Evolutionary conservation across 768 basidiomycete genomes (phyloP), one percentile per base, ranked within the genome.

Genomic region (Suillus spraguei): DNA sequence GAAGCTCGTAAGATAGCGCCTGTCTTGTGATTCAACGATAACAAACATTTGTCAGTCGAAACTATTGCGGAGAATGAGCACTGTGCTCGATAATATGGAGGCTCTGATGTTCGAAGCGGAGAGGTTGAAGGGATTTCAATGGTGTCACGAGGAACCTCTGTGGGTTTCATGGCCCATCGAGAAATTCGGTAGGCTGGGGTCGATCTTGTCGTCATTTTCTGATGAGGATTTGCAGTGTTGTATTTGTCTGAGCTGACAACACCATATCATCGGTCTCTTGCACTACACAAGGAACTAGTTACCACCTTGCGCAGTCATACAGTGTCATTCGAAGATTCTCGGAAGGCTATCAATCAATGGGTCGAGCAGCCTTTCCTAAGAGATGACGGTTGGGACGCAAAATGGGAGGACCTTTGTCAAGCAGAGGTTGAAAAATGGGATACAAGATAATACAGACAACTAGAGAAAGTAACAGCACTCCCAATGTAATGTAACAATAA

Each of bases 151-250:
- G 66, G 90, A 93, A 64, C 87, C 90, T 1, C 77, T 94, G 50
- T 94, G 92, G 92, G 77, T 84, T 32, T 92, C 92, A 13, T 94
- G 92, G 92, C 80, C 92, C 0, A 76, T 94, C 33, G 88, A 90
- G 67, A 89, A 85, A 74, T 92, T 94, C 62, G 90, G 92, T 90
- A 64, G 16, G 53, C 53, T 20, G 17, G 20, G 22, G 20, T 60
- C 22, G 1, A 10, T 22, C 54, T 28, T 33, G 20, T 22, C 17
- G 7, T 60, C 33, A 28, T 8, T 50, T 24, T 36, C 55, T 36
- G 39, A 41, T 54, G 6, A 11, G 61, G 17, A 62, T 24, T 24
- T 38, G 42, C 64, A 92, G 91, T 86, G 14, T 81, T 80, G 20
- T 82, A 81, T 10, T 71, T 89, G 24, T 78, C 87, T 39, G 79